These are phyloP conservation scores for Candida yuanshanica DNA, from an alignment of 805 yeast species.

Conservation along the genomic window DNA sequence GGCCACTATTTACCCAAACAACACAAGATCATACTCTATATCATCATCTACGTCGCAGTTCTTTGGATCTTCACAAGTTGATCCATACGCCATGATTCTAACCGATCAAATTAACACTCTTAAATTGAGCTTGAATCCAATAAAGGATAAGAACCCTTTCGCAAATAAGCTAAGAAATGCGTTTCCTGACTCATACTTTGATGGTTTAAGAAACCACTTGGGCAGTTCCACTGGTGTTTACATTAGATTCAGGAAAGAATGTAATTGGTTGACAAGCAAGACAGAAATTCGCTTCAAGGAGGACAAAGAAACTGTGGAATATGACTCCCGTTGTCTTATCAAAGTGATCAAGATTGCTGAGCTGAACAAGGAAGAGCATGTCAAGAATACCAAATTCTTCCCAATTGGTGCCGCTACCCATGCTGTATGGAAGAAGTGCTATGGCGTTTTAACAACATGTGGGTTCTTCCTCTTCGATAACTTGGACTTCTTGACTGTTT, in stretches of 20 bases:
- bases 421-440: constrained; percentile 38
- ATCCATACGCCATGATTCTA: constrained; percentile 33
- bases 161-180: constrained; percentile 3
- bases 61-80: constrained; percentile 20
- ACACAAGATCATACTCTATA: constrained; percentile 14
- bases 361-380: constrained; percentile 35
- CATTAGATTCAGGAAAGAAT: constrained; percentile 24
- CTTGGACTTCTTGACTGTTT: constrained; percentile 25
- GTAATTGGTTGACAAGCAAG: constrained; percentile 22
- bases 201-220: constrained; percentile 7
- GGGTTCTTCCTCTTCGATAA: constrained; percentile 44
- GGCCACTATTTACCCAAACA: too few species aligned
- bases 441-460: constrained; percentile 43
- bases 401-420: constrained; percentile 23
- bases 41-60: constrained; percentile 23
- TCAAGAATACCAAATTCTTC: constrained; percentile 25
- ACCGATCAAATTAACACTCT: constrained; percentile 22
- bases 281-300: constrained; percentile 16
- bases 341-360: constrained; percentile 37
- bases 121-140: constrained; percentile 13
- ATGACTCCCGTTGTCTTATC: constrained; percentile 9
- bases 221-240: constrained; percentile 29
- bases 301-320: constrained; percentile 2
- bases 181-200: constrained; percentile 8
- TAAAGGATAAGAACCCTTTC: constrained; percentile 11